phyloP scores from a whole-genome alignment of 116 monocot genomes.

The Zostera marina region DNA sequence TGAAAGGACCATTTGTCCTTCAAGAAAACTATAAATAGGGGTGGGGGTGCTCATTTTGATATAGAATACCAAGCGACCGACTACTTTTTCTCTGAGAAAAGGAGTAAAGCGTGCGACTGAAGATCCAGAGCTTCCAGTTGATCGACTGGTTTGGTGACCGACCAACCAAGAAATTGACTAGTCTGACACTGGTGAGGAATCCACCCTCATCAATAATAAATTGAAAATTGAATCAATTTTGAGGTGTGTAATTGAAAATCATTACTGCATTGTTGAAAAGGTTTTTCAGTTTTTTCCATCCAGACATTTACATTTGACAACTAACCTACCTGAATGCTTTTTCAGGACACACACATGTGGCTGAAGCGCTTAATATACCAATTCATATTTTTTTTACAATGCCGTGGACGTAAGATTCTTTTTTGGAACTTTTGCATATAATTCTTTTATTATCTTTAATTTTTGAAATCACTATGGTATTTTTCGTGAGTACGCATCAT shows the following conservation, averaged over 20 bases:
- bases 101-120: too few relatives aligned
- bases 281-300: conserved; percentile 7
- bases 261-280: background rate
- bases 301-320: conserved; percentile 14
- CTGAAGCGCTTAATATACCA: conserved; percentile 93
- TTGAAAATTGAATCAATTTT: too few relatives aligned
- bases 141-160: too few relatives aligned
- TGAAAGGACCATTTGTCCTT: too few relatives aligned
- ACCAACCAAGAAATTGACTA: too few relatives aligned
- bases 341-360: conserved; percentile 98
- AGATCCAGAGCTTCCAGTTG: too few relatives aligned
- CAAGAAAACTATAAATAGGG: too few relatives aligned
- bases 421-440: background rate
- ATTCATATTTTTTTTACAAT: conserved; percentile 99
- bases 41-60: too few relatives aligned
- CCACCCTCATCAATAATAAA: too few relatives aligned
- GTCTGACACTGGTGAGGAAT: too few relatives aligned
- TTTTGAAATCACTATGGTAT: background rate
- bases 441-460: background rate
- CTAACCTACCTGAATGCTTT: conserved; percentile 34
- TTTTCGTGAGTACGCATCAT: background rate
- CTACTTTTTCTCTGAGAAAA: too few relatives aligned
- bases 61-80: too few relatives aligned
- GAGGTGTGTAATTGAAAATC: background rate
- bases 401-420: conserved; percentile 89